Evolutionary conservation across 345 rosid species (phyloP).

Genomic region (Salix koriyanagi): DNA sequence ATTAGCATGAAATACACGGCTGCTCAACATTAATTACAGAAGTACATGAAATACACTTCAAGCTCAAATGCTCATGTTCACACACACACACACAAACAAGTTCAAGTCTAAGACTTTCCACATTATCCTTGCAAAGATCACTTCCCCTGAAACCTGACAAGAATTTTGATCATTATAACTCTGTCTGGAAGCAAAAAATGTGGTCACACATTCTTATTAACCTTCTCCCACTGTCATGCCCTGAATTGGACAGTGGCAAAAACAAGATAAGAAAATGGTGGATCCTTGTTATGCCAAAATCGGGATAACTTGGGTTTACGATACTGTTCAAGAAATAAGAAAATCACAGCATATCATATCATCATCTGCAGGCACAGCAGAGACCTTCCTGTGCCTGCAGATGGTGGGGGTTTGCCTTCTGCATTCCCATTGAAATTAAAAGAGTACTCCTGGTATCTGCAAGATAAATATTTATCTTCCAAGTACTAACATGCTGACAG

Average conservation of each 20-base stretch:
- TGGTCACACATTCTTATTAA: neutral
- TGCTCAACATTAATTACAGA: too few relatives aligned
- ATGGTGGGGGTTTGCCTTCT: slow-evolving; percentile 17
- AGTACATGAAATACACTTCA: too few relatives aligned
- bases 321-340: neutral
- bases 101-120: slow-evolving; percentile 51
- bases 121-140: slow-evolving; percentile 59
- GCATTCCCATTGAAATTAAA: slow-evolving; percentile 48
- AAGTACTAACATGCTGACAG: neutral
- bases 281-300: neutral
- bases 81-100: slow-evolving; percentile 14
- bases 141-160: slow-evolving; percentile 53
- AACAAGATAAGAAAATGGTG: neutral
- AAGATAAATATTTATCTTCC: neutral
- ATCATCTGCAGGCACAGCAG: slow-evolving; percentile 27
- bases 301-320: neutral
- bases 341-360: slow-evolving; percentile 5
- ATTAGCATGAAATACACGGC: neutral
- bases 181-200: neutral
- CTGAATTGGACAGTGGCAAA: neutral
- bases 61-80: too few relatives aligned
- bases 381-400: slow-evolving; percentile 36
- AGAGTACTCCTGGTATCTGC: slow-evolving; percentile 86
- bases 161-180: slow-evolving; percentile 11
- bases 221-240: neutral